These are phyloP conservation scores for Stentor coeruleus DNA, from an alignment of 73 alveolate species.

Conservation along the genomic window DNA sequence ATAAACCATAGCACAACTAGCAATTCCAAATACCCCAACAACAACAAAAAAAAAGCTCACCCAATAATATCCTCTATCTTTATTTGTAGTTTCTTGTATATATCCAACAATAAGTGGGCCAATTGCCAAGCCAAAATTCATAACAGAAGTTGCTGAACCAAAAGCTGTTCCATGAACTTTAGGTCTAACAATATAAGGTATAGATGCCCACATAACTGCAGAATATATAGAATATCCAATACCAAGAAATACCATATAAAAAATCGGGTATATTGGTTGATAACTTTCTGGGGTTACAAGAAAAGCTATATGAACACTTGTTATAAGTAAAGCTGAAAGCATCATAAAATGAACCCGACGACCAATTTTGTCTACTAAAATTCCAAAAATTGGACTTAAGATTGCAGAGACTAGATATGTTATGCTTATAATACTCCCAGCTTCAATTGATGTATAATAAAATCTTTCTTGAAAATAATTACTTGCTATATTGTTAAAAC, in stretches of 20 bases:
- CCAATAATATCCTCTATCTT: background rate
- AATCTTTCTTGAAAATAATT: conserved; percentile 48
- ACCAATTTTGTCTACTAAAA: conserved; percentile 57
- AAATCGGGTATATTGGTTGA: conserved; percentile 33
- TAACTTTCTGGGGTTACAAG: conserved; percentile 43
- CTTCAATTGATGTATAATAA: conserved; percentile 46
- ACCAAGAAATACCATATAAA: conserved; percentile 61
- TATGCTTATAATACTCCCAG: conserved; percentile 47
- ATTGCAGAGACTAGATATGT: conserved; percentile 58
- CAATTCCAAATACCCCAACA: no score
- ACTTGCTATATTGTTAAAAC: conserved; percentile 57
- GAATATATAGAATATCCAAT: conserved; percentile 75
- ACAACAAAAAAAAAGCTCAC: background rate
- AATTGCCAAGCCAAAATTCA: conserved; percentile 70
- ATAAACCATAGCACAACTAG: no score
- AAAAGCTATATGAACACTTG: conserved; percentile 42
- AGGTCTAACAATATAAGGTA: conserved; percentile 68
- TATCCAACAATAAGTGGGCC: conserved; percentile 62
- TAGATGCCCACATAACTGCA: conserved; percentile 72
- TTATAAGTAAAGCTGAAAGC: conserved; percentile 37
- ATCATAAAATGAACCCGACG: conserved; percentile 49
- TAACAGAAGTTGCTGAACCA: conserved; percentile 77
- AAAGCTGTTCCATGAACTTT: conserved; percentile 78
- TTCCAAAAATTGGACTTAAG: conserved; percentile 72
- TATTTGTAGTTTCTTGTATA: background rate